These are phyloP conservation scores for Nannochloropsis gaditana DNA, from an alignment of 108 stramenopile species.

Conservation along the genomic window DNA sequence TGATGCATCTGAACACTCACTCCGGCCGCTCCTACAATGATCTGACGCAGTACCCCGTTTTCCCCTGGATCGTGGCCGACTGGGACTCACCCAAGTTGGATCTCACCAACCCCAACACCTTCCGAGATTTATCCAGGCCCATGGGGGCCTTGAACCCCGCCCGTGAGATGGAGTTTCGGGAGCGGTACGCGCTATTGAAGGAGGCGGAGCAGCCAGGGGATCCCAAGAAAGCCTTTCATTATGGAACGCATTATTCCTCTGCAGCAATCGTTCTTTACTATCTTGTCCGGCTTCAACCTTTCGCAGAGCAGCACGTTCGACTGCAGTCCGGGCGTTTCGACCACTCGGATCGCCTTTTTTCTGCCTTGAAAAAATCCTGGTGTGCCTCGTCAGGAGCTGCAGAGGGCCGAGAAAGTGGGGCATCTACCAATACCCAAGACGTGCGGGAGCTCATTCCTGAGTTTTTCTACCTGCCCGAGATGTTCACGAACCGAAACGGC, in stretches of 20 bases:
- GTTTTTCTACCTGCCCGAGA: constrained; percentile 56
- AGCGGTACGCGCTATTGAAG: neutral
- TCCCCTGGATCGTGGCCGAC: constrained; percentile 47
- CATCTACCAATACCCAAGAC: constrained; percentile 32
- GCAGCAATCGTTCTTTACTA: constrained; percentile 34
- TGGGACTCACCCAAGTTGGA: constrained; percentile 30
- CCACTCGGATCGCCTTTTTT: constrained; percentile 32
- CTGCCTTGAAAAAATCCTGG: constrained; percentile 2
- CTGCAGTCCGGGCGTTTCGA: constrained; percentile 31
- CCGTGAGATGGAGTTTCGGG: neutral
- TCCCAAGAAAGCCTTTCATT: constrained; percentile 29
- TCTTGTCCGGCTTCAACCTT: constrained; percentile 35
- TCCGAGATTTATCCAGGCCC: constrained; percentile 41
- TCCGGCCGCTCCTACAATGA: constrained; percentile 51
- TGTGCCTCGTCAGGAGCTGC: neutral
- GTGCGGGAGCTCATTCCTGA: constrained; percentile 36
- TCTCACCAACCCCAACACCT: constrained; percentile 28
- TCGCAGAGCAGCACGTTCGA: constrained; percentile 27
- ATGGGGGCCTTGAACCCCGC: constrained; percentile 41
- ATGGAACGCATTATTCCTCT: constrained; percentile 28
- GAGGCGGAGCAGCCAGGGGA: constrained; percentile 9
- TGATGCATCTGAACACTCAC: constrained; percentile 46
- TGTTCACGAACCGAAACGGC: constrained; percentile 72
- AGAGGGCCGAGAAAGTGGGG: constrained; percentile 15
- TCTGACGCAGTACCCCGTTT: constrained; percentile 54